Conservation (phyloP, 2,329 filamentous ascomycete genomes). For the Ophiognomonia clavigignenti-juglandacearum region DNA sequence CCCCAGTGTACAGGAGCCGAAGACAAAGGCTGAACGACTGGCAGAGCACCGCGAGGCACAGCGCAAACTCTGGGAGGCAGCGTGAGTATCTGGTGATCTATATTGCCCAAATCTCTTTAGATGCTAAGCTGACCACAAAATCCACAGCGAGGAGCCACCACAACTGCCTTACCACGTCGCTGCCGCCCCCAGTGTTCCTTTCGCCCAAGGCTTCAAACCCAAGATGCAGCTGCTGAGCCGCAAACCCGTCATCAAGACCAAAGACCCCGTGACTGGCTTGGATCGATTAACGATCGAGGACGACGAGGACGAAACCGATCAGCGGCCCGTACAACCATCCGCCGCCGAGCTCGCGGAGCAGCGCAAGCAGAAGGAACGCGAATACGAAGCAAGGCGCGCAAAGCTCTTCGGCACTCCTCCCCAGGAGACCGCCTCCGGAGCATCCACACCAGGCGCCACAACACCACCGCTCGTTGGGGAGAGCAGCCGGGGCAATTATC, state of each 20-base stretch:
- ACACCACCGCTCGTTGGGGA: slow-evolving; percentile 52
- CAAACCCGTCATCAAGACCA: slow-evolving; percentile 61
- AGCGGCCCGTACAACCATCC: slow-evolving; percentile 46
- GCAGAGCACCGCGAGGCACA: slow-evolving; percentile 81
- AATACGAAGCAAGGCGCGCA: slow-evolving; percentile 83
- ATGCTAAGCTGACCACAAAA: slow-evolving; percentile 6
- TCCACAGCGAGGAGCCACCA: slow-evolving; percentile 63
- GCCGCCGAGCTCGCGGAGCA: slow-evolving; percentile 68
- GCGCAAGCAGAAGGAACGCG: slow-evolving; percentile 79
- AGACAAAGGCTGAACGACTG: slow-evolving; percentile 71
- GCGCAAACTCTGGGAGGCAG: slow-evolving; percentile 81
- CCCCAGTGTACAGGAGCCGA: slow-evolving; percentile 31
- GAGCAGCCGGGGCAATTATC: slow-evolving; percentile 33
- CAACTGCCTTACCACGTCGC: slow-evolving; percentile 72
- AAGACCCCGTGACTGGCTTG: slow-evolving; percentile 47
- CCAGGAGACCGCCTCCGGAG: slow-evolving; percentile 36
- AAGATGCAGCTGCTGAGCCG: slow-evolving; percentile 81
- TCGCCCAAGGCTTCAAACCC: slow-evolving; percentile 69
- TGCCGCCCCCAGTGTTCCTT: slow-evolving; percentile 44
- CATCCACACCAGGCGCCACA: slow-evolving; percentile 56
- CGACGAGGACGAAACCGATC: slow-evolving; percentile 62
- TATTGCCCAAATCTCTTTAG: not conserved
- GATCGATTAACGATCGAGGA: slow-evolving; percentile 40
- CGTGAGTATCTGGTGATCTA: slow-evolving; percentile 48
- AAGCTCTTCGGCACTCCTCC: slow-evolving; percentile 70